Evolutionary conservation across 345 rosid species (phyloP).

Genomic region (Lumnitzera littorea): DNA sequence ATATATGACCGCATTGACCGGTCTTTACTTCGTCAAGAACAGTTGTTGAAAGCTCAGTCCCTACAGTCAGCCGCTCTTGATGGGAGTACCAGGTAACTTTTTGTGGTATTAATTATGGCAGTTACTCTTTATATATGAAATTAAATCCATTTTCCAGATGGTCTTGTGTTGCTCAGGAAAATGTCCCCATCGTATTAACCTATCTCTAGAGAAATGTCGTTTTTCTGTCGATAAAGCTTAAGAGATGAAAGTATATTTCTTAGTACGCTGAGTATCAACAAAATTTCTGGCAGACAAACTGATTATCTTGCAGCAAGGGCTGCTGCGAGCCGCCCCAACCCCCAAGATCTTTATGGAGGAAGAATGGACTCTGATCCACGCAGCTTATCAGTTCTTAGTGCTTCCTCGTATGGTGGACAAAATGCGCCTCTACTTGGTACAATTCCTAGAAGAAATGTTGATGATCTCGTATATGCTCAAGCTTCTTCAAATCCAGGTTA

Average conservation of each 20-base stretch:
- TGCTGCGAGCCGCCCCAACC: conserved; percentile 60
- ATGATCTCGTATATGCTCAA: conserved; percentile 62
- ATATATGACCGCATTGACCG: conserved; percentile 74
- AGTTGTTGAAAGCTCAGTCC: conserved; percentile 62
- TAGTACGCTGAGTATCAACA: conserved; percentile 56
- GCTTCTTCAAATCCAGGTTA: conserved; percentile 87
- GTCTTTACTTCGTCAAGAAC: conserved; percentile 80
- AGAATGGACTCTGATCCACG: conserved; percentile 72
- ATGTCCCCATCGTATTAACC: conserved; percentile 1
- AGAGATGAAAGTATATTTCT: conserved; percentile 12
- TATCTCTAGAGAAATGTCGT: background rate
- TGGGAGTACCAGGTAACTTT: conserved; percentile 67
- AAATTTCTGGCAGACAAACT: conserved; percentile 52
- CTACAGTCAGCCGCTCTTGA: conserved; percentile 64
- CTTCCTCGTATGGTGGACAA: conserved; percentile 64
- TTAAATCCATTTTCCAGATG: no score
- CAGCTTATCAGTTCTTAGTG: conserved; percentile 46
- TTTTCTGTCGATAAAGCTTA: conserved; percentile 1
- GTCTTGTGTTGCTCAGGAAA: background rate
- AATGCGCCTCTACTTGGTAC: conserved; percentile 85
- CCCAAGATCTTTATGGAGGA: conserved; percentile 76
- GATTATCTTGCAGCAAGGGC: conserved; percentile 51
- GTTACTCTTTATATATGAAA: no score
- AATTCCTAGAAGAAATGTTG: conserved; percentile 74
- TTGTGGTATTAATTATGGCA: background rate